phyloP scores from a whole-genome alignment of 371 early-diverging fungal species.

The Funneliformis caledonium region DNA sequence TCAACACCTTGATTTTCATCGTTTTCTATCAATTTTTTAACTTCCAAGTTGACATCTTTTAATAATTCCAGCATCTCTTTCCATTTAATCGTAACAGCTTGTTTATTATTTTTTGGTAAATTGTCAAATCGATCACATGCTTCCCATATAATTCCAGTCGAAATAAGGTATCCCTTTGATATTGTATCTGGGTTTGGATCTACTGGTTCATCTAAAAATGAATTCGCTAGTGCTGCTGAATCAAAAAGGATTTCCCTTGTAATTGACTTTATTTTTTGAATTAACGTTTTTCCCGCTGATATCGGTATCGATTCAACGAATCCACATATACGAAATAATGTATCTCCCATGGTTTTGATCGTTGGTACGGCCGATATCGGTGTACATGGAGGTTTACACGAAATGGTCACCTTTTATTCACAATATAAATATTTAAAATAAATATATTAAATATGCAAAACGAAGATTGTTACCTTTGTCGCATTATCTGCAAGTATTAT shows the following conservation, averaged over 20 bases:
- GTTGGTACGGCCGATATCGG: conserved; percentile 10
- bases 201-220: conserved; percentile 27
- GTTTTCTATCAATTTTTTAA: conserved; percentile 2
- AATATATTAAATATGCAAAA: background rate
- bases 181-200: background rate
- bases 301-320: conserved; percentile 1
- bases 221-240: conserved; percentile 17
- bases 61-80: conserved; percentile 5
- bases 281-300: conserved; percentile 31
- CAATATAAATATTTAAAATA: background rate
- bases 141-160: conserved; percentile 30
- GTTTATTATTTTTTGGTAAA: conserved; percentile 3
- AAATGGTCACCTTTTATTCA: background rate
- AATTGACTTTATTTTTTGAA: background rate
- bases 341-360: background rate
- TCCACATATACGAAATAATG: conserved; percentile 27
- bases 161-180: conserved; percentile 12
- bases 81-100: conserved; percentile 21
- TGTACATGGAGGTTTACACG: conserved; percentile 17
- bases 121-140: conserved; percentile 27
- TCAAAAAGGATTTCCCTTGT: background rate
- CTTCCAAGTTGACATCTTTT: conserved; percentile 29
- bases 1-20: conserved; percentile 30
- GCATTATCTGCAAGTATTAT: conserved; percentile 13
- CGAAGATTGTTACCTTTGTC: background rate